A percentile compares a stretch with the other conserved stretches of the same genome.
phyloP scores from a whole-genome alignment of 2,329 filamentous ascomycete genomes.

The Diaporthe capsici region DNA sequence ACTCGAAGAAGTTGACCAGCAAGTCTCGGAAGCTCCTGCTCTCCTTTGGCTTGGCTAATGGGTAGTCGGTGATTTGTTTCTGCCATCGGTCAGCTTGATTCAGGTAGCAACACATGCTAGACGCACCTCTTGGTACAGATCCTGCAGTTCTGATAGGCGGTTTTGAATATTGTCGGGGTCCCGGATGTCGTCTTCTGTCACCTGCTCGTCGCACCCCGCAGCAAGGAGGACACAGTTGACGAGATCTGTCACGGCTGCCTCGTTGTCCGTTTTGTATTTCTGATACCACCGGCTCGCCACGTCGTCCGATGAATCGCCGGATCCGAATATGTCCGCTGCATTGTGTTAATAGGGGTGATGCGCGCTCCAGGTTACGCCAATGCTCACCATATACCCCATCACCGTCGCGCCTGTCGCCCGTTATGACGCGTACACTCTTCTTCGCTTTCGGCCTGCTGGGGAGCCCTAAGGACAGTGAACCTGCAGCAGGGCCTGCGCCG shows the following conservation, averaged over 20 bases:
- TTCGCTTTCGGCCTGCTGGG: conserved; percentile 71
- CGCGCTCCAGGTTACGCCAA: conserved; percentile 38
- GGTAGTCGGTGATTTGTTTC: conserved; percentile 90
- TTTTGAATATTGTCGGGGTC: conserved; percentile 90
- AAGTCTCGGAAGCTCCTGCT: conserved; percentile 83
- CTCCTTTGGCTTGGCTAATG: conserved; percentile 84
- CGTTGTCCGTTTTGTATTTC: conserved; percentile 68
- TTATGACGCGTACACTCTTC: conserved; percentile 67
- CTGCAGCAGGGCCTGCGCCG: conserved; percentile 59
- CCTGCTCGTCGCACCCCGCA: conserved; percentile 84
- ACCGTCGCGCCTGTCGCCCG: conserved; percentile 62
- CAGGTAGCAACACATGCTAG: neutral
- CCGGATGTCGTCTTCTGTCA: conserved; percentile 86
- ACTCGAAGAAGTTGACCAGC: conserved; percentile 83
- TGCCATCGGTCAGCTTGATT: conserved; percentile 49
- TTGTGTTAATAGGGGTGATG: conserved; percentile 45
- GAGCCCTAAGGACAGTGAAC: conserved; percentile 57
- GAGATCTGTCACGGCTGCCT: conserved; percentile 70
- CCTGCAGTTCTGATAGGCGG: conserved; percentile 86
- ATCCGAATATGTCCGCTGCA: conserved; percentile 74
- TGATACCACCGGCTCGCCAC: conserved; percentile 73
- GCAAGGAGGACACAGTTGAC: conserved; percentile 78
- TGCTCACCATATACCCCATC: conserved; percentile 69
- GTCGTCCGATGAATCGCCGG: conserved; percentile 68
- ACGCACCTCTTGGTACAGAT: conserved; percentile 84